These are phyloP conservation scores for Adansonia madagascariensis DNA, from an alignment of 441 rosid species.

Conservation along the genomic window DNA sequence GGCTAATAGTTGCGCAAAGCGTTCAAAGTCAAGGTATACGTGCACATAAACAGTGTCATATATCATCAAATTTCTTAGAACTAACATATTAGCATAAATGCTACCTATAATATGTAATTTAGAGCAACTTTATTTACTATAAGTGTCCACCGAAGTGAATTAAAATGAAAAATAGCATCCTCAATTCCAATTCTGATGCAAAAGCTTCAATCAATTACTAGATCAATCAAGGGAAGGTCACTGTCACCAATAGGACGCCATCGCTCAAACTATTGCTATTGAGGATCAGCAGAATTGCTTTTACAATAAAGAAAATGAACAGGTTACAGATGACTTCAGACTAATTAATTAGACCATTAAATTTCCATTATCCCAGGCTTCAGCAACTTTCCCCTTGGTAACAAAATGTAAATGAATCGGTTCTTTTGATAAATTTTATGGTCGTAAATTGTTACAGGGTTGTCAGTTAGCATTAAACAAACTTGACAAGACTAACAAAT, in stretches of 20 bases:
- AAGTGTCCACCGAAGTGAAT: neutral
- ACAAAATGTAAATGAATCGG: constrained; percentile 3
- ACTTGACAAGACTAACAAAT: neutral
- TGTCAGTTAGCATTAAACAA: neutral
- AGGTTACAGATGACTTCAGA: neutral
- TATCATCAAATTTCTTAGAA: constrained; percentile 10
- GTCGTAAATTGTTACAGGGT: neutral
- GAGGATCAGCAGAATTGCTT: neutral
- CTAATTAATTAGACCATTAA: constrained; percentile 15
- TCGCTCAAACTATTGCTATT: constrained; percentile 3
- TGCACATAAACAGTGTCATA: neutral
- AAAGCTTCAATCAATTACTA: constrained; percentile 8
- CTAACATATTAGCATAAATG: constrained; percentile 3
- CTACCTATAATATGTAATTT: constrained; percentile 6
- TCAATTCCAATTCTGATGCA: neutral
- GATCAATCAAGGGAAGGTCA: neutral
- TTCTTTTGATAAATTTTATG: neutral
- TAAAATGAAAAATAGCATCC: neutral
- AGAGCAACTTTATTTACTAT: neutral
- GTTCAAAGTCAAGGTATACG: constrained; percentile 1
- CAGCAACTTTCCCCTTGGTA: constrained; percentile 5
- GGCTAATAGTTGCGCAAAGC: constrained; percentile 11
- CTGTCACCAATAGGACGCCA: neutral
- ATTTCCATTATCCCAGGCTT: constrained; percentile 9
- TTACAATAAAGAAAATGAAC: neutral